Conservation (phyloP, 2,329 filamentous ascomycete genomes). For the Aspergillus transmontanensis region DNA sequence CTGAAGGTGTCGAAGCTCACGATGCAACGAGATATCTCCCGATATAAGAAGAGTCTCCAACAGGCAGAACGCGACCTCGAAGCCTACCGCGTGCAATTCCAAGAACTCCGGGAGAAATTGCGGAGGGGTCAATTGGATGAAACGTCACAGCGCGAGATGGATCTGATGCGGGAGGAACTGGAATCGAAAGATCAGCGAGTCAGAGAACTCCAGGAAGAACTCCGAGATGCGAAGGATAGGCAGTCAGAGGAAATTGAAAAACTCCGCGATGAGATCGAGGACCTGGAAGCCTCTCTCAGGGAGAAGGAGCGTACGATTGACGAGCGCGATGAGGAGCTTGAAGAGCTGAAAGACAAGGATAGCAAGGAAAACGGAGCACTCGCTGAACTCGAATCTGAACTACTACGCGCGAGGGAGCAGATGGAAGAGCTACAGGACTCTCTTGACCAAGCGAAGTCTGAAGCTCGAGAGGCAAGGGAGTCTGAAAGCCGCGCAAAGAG, state of each 20-base stretch:
- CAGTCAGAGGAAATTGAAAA: slow-evolving; percentile 63
- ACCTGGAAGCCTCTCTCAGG: slow-evolving; percentile 73
- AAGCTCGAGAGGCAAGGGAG: slow-evolving; percentile 48
- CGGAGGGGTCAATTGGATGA: slow-evolving; percentile 76
- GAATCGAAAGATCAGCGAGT: slow-evolving; percentile 50
- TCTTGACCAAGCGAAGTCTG: slow-evolving; percentile 40
- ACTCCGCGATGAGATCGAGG: slow-evolving; percentile 71
- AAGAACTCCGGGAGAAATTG: slow-evolving; percentile 79
- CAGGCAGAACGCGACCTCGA: slow-evolving; percentile 86
- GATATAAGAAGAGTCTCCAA: slow-evolving; percentile 81
- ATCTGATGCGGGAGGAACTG: slow-evolving; percentile 52
- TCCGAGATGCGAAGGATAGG: slow-evolving; percentile 60
- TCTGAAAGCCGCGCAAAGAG: slow-evolving; percentile 53
- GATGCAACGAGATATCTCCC: slow-evolving; percentile 82
- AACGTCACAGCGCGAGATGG: slow-evolving; percentile 65
- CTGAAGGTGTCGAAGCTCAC: slow-evolving; percentile 91
- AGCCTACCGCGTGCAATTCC: slow-evolving; percentile 76
- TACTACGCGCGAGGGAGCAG: slow-evolving; percentile 48
- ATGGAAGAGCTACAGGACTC: slow-evolving; percentile 48
- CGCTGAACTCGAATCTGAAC: slow-evolving; percentile 53
- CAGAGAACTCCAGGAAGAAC: slow-evolving; percentile 50
- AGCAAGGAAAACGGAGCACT: slow-evolving; percentile 46
- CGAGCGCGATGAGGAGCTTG: slow-evolving; percentile 74
- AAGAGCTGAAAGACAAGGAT: slow-evolving; percentile 60
- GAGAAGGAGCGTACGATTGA: slow-evolving; percentile 75